These are phyloP conservation scores for Podosphaera leucotricha DNA, from an alignment of 2,329 filamentous ascomycete species.

Conservation along the genomic window DNA sequence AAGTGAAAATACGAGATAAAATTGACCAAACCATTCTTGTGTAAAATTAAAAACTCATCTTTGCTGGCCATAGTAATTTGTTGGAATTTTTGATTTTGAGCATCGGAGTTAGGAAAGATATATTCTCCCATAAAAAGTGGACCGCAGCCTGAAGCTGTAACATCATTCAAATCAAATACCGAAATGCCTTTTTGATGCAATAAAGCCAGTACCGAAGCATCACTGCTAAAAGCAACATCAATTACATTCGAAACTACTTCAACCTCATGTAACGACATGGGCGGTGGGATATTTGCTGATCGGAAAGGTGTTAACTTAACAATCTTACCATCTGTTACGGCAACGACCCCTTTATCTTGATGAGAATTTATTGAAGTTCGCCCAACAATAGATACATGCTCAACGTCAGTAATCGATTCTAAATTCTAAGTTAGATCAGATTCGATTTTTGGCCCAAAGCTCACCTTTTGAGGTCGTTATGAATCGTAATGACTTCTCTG, in stretches of 20 bases:
- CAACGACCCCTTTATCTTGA: constrained; percentile 54
- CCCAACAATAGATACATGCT: constrained; percentile 44
- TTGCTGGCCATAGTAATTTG: constrained; percentile 12
- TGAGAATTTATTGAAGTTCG: constrained; percentile 47
- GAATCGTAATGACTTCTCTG: constrained; percentile 56
- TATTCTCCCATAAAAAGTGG: constrained; percentile 20
- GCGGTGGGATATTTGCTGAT: constrained; percentile 68
- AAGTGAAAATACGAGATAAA: constrained; percentile 10
- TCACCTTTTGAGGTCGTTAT: constrained; percentile 28
- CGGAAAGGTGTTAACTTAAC: constrained; percentile 73
- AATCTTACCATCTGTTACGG: constrained; percentile 58
- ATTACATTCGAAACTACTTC: constrained; percentile 34
- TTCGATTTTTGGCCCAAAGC: constrained; percentile 4
- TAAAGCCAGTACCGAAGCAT: constrained; percentile 43
- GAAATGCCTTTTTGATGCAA: constrained; percentile 43
- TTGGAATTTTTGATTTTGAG: constrained; percentile 5
- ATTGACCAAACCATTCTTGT: constrained; percentile 4
- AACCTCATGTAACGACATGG: constrained; percentile 69
- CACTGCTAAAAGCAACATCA: constrained; percentile 50
- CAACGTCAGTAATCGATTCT: constrained; percentile 26
- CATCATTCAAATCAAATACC: constrained; percentile 44
- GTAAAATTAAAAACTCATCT: constrained; percentile 9
- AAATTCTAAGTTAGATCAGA: neutral
- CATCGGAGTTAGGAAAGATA: constrained; percentile 17
- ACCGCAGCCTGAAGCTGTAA: constrained; percentile 25